Base-by-base conservation (phyloP, 352 stramenopile genomes). In the Phytophthora pseudosyringae region DNA sequence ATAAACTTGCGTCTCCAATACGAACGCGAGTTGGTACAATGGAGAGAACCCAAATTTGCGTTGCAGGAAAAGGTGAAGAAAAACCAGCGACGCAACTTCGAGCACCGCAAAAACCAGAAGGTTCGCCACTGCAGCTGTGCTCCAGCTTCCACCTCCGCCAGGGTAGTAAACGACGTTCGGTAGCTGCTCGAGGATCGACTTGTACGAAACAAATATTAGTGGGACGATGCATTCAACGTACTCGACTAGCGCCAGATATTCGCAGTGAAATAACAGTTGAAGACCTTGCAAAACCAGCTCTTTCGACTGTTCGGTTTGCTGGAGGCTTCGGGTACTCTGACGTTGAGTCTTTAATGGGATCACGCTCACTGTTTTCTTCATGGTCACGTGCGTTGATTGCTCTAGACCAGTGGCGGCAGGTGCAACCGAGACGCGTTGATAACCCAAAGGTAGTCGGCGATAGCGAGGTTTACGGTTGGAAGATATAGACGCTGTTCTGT, bases 161-260 rank as follows among this genome's bases (percentile, higher is more conserved):
- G 33, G 61, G 31, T 64, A 83, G 53, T 78, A 85, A 7, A 53
- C 28, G 11, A 66, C 69, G 39, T 75, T 75, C 9, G 75, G 75
- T n/a, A 85, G 55, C 6, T 74, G 16, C 33, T 66, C 64, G 13
- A 87, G 61, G 36, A 78, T 40, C 2, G 71, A 41, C 33, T 73
- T 67, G 38, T 80, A 83, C 10, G 62, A 1, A 6, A 69, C 62
- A 50, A 78, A 83, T 7, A 76, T 28, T 10, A 73, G 50, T 11
- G 74, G 74, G 18, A 79, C 57, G n/a, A 80, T 56, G 28, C 67
- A 80, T 40, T 79, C 71, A 41, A 78, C 58, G 57, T 80, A 82
- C 64, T 82, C 74, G 44, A 64, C 63, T 4, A 81, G 54, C 13
- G 64, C 39, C 8, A 78, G 39, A 51, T 69, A 71, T 32, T 80